Percentiles rank a stretch among this genome's conserved stretches.
These are phyloP conservation scores for Corchorus capsularis DNA, from an alignment of 345 rosid genomes.

Conservation along the genomic window DNA sequence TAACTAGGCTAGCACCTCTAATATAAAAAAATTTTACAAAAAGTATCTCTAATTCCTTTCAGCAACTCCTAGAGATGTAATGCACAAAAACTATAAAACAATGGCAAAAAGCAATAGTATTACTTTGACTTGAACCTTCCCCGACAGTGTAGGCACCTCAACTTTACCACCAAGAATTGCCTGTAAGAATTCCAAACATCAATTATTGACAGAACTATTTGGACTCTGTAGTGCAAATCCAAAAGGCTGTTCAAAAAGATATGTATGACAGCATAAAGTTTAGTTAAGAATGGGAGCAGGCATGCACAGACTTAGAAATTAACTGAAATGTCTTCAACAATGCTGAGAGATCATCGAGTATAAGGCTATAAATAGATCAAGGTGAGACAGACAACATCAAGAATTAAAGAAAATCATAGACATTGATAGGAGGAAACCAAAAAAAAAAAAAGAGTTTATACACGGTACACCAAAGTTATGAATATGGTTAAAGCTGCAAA, in stretches of 20 bases:
- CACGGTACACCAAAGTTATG: background rate
- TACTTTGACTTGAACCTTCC: conserved; percentile 69
- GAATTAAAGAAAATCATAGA: background rate
- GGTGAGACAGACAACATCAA: background rate
- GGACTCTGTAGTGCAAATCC: conserved; percentile 9
- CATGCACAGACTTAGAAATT: conserved; percentile 7
- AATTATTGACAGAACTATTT: conserved; percentile 10
- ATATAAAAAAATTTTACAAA: background rate
- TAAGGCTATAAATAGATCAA: conserved; percentile 2
- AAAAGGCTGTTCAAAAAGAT: background rate
- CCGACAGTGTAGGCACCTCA: conserved; percentile 82
- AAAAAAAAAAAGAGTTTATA: background rate
- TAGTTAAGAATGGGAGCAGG: background rate
- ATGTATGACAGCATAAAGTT: background rate
- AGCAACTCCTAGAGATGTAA: background rate
- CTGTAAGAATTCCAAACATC: conserved; percentile 44
- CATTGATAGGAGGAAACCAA: background rate
- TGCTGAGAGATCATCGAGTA: background rate
- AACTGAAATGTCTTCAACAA: background rate
- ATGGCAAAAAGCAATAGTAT: conserved; percentile 22
- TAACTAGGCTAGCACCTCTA: conserved; percentile 5
- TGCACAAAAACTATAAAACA: background rate
- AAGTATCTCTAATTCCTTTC: background rate
- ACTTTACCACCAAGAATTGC: conserved; percentile 88
- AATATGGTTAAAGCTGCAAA: background rate